Conservation (phyloP, 2,329 filamentous ascomycete species). For the Fusarium floridanum region DNA sequence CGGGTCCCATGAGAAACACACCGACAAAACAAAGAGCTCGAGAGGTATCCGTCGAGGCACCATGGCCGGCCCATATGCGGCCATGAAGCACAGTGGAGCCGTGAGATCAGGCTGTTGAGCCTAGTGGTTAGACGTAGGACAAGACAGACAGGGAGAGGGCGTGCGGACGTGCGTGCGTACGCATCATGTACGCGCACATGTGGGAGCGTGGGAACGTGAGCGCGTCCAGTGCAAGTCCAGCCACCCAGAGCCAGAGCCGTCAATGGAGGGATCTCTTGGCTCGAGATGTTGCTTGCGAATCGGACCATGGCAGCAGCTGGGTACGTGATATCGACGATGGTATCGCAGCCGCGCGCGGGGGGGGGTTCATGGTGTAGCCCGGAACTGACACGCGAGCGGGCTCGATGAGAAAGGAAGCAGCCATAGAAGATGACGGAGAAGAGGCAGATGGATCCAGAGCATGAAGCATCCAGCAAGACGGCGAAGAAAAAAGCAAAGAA, state of each 20-base stretch:
- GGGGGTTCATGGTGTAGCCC: conserved; percentile 27
- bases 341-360: conserved; percentile 19
- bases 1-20: conserved; percentile 49
- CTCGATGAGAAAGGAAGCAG: conserved; percentile 25
- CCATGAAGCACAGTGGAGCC: conserved; percentile 52
- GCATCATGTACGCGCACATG: conserved; percentile 32
- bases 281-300: conserved; percentile 37
- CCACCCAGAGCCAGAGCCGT: conserved; percentile 40
- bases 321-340: conserved; percentile 29
- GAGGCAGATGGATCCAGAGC: conserved; percentile 9
- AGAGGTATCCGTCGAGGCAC: conserved; percentile 32
- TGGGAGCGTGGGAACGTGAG: conserved; percentile 31
- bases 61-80: conserved; percentile 52
- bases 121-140: conserved; percentile 40
- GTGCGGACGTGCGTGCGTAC: conserved; percentile 20
- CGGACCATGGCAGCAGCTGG: conserved; percentile 32
- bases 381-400: conserved; percentile 37
- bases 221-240: conserved; percentile 26
- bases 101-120: conserved; percentile 44
- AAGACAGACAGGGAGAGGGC: conserved; percentile 6
- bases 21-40: conserved; percentile 51
- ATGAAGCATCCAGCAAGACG: conserved; percentile 7
- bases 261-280: conserved; percentile 37
- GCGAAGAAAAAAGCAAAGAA: conserved; percentile 32
- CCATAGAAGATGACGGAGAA: conserved; percentile 22